Conservation (phyloP, 2,329 filamentous ascomycete genomes). For the Nemania bipapillata region DNA sequence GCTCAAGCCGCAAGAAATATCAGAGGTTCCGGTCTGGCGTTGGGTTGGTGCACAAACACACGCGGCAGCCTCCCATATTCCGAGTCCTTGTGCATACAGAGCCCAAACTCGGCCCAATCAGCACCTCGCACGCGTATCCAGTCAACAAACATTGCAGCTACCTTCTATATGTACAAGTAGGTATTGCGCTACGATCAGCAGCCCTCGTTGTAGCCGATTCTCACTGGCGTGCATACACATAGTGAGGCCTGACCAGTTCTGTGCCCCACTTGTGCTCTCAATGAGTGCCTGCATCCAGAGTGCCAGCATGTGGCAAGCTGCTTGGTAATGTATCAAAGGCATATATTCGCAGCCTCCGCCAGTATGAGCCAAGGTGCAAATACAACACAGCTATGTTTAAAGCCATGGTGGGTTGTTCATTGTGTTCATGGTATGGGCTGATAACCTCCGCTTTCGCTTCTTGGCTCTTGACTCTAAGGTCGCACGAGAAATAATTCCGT, state of each 20-base stretch:
- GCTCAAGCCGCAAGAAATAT: slow-evolving; percentile 35
- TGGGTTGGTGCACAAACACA: slow-evolving; percentile 27
- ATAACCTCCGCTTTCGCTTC: slow-evolving; percentile 25
- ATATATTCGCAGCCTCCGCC: neutral
- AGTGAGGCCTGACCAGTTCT: slow-evolving; percentile 7
- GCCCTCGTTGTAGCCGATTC: slow-evolving; percentile 15
- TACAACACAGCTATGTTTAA: neutral
- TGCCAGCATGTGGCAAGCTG: neutral
- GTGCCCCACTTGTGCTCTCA: neutral
- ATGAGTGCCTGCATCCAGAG: slow-evolving; percentile 1
- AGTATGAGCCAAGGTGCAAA: neutral
- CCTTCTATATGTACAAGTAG: neutral
- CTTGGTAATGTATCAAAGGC: slow-evolving; percentile 5
- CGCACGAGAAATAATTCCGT: neutral
- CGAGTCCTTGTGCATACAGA: slow-evolving; percentile 22
- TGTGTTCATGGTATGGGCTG: neutral
- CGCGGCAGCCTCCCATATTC: slow-evolving; percentile 29
- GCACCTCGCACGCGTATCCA: slow-evolving; percentile 34
- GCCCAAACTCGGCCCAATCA: slow-evolving; percentile 29
- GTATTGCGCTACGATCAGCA: slow-evolving; percentile 8
- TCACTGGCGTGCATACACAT: neutral
- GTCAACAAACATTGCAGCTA: slow-evolving; percentile 32
- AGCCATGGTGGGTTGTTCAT: neutral
- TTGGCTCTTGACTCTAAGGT: neutral
- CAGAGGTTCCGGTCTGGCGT: slow-evolving; percentile 9